Evolutionary conservation across 768 basidiomycete genomes (phyloP).

Genomic region (Boletus subparvulus): DNA sequence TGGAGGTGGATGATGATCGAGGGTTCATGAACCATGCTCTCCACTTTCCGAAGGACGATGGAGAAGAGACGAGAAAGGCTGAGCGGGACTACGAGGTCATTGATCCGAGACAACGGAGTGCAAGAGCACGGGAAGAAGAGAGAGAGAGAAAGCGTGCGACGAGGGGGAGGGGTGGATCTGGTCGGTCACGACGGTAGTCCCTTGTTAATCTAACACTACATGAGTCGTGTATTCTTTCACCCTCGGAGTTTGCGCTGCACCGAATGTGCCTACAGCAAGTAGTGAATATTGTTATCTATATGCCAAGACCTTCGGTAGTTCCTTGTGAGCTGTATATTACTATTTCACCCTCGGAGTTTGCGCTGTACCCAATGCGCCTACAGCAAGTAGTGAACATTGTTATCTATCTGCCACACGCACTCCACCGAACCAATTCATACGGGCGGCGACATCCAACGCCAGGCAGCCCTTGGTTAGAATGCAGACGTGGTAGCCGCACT

Average conservation of each 20-base stretch:
- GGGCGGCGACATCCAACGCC: background rate
- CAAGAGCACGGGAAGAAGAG: conserved; percentile 77
- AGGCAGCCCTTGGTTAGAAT: background rate
- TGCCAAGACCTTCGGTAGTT: background rate
- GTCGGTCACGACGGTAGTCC: conserved; percentile 24
- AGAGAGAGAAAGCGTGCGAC: conserved; percentile 54
- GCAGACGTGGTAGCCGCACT: background rate
- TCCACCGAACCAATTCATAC: background rate
- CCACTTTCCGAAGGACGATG: conserved; percentile 76
- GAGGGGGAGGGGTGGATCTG: conserved; percentile 22
- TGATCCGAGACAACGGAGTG: conserved; percentile 73
- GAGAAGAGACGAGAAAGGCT: conserved; percentile 72
- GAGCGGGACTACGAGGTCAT: conserved; percentile 89
- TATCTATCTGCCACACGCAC: background rate
- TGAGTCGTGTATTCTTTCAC: background rate
- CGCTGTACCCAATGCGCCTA: background rate
- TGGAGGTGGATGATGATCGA: conserved; percentile 77
- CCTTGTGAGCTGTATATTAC: background rate
- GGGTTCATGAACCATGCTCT: conserved; percentile 74
- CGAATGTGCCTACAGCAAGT: conserved; percentile 1
- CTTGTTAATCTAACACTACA: background rate
- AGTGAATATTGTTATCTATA: background rate
- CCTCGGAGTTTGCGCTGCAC: background rate
- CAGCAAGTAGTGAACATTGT: background rate
- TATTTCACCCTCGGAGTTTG: background rate